Percentiles rank a stretch among this genome's conserved stretches.
Conservation (phyloP, 2,329 filamentous ascomycete species). For the Colletotrichum sp. region DNA sequence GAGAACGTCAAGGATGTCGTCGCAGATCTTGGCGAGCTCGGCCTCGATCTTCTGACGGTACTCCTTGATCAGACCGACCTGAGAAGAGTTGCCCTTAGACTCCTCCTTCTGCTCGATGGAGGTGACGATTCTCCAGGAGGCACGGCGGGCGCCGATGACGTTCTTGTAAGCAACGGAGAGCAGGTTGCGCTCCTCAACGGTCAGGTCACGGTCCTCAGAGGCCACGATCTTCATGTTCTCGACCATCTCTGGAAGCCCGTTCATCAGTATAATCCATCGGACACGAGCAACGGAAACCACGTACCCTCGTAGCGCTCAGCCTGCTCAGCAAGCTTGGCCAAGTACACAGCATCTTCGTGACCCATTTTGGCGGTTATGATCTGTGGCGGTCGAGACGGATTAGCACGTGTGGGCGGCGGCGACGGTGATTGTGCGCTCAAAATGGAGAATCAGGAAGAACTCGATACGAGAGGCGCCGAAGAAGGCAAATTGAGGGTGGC, state of each 20-base stretch:
- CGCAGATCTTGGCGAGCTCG: slow-evolving; percentile 96
- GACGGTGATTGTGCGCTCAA: not conserved
- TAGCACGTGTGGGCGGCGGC: slow-evolving; percentile 7
- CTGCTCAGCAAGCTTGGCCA: slow-evolving; percentile 99
- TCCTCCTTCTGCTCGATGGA: slow-evolving; percentile 99
- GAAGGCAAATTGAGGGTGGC: not conserved
- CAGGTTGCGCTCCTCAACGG: slow-evolving; percentile 96
- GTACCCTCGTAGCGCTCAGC: slow-evolving; percentile 99
- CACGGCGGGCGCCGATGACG: slow-evolving; percentile 94
- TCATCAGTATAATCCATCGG: slow-evolving; percentile 6
- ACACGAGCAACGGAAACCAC: slow-evolving; percentile 31
- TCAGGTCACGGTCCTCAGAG: slow-evolving; percentile 81
- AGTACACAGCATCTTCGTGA: slow-evolving; percentile 99
- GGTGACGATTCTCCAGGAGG: slow-evolving; percentile 97
- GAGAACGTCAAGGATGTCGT: slow-evolving; percentile 94
- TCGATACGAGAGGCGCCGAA: not conserved
- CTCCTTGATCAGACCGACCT: slow-evolving; percentile 93
- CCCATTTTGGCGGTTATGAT: slow-evolving; percentile 75
- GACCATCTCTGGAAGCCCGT: slow-evolving; percentile 80
- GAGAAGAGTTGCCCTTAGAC: slow-evolving; percentile 94
- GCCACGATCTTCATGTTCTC: slow-evolving; percentile 99
- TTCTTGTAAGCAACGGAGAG: slow-evolving; percentile 99
- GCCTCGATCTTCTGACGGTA: slow-evolving; percentile 98
- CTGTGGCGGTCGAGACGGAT: not conserved
- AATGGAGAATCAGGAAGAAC: not conserved